These are phyloP conservation scores for Plasmodium relictum DNA, from an alignment of 169 alveolate genomes.

Conservation along the genomic window DNA sequence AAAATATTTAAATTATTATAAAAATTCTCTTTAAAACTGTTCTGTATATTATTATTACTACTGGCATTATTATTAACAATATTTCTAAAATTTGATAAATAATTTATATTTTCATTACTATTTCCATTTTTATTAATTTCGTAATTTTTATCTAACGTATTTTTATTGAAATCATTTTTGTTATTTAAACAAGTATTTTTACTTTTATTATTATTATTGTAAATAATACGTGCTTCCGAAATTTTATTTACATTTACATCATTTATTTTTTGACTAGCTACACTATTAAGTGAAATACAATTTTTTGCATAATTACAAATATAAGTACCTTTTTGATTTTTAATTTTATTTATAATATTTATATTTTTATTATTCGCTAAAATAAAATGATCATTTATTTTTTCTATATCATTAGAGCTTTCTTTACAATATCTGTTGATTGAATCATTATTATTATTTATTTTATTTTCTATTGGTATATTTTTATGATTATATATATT, in stretches of 20 bases:
- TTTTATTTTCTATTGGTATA: background rate
- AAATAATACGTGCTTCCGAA: background rate
- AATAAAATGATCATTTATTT: background rate
- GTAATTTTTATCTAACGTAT: background rate
- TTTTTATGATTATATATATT: background rate
- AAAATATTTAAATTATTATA: background rate
- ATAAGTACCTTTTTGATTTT: background rate
- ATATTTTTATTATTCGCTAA: background rate
- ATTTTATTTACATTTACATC: constrained; percentile 1
- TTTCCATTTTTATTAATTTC: background rate
- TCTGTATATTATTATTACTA: background rate
- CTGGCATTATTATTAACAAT: background rate
- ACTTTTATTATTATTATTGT: background rate
- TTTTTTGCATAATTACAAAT: background rate
- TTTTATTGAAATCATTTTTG: constrained; percentile 1
- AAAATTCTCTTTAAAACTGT: background rate
- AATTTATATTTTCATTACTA: background rate
- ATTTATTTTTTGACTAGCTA: background rate
- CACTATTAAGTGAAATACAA: background rate
- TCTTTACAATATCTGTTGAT: constrained; percentile 21
- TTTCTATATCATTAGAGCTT: constrained; percentile 3
- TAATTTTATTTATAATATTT: background rate
- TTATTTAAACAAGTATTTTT: background rate
- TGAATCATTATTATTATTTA: constrained; percentile 1
- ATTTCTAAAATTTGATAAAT: constrained; percentile 1